These are phyloP conservation scores for Psidium guajava DNA, from an alignment of 345 rosid genomes.

Conservation along the genomic window DNA sequence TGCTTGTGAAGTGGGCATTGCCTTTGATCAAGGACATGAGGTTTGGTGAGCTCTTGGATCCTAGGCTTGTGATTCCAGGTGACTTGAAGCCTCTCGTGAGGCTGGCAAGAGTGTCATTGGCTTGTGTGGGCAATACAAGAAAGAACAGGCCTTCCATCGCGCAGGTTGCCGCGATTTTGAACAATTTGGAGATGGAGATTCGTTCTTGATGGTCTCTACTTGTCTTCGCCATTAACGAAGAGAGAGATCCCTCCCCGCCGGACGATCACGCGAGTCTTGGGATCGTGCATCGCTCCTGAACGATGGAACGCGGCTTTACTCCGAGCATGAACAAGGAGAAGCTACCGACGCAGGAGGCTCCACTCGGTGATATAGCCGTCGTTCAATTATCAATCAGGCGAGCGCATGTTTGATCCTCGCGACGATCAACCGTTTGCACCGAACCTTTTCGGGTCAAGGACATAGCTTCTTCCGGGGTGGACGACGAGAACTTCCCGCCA, in stretches of 20 bases:
- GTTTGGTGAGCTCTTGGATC: slow-evolving; percentile 52
- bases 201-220: background rate
- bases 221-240: background rate
- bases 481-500: background rate
- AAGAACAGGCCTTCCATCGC: slow-evolving; percentile 50
- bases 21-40: slow-evolving; percentile 62
- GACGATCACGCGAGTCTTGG: background rate
- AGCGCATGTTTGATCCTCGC: background rate
- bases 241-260: background rate
- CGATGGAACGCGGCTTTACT: background rate
- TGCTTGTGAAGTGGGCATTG: slow-evolving; percentile 64
- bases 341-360: background rate
- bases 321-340: background rate
- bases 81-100: slow-evolving; percentile 43
- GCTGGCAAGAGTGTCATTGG: slow-evolving; percentile 69
- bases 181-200: slow-evolving; percentile 34
- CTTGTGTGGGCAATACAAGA: slow-evolving; percentile 71
- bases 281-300: background rate
- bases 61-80: slow-evolving; percentile 33
- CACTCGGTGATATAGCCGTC: background rate
- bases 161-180: slow-evolving; percentile 59
- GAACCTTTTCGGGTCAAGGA: background rate
- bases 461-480: background rate
- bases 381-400: background rate
- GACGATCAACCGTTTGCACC: background rate